Conservation (phyloP, 305 asterid species). For the Fraxinus platypoda region DNA sequence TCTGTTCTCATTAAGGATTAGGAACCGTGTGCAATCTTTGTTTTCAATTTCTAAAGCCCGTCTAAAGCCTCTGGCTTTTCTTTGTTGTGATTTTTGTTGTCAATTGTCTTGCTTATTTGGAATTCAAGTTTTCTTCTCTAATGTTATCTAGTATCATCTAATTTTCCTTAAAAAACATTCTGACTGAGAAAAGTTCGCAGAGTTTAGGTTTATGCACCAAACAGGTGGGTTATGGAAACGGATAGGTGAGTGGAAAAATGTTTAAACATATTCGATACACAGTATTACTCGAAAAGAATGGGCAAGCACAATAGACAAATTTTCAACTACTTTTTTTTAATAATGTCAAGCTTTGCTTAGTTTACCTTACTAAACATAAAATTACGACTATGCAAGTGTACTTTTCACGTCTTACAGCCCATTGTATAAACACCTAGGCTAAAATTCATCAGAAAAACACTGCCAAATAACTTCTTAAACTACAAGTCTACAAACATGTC, state of each 20-base stretch:
- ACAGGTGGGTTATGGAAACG: too few relatives aligned
- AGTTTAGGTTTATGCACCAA: too few relatives aligned
- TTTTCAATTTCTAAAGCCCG: conserved; percentile 7
- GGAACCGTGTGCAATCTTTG: conserved; percentile 8
- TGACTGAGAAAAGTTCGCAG: too few relatives aligned
- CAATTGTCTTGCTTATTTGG: conserved; percentile 8
- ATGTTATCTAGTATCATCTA: neutral
- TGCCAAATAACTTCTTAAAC: neutral
- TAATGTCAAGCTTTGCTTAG: neutral
- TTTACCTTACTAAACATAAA: neutral
- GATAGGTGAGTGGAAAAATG: too few relatives aligned
- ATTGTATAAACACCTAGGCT: neutral
- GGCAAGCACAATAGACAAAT: neutral
- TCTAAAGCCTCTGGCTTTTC: conserved; percentile 9
- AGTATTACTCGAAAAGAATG: too few relatives aligned
- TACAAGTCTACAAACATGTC: neutral
- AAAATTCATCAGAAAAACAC: neutral
- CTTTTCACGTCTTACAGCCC: neutral
- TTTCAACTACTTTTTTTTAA: too few relatives aligned
- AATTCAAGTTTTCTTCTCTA: conserved; percentile 2
- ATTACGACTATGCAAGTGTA: neutral
- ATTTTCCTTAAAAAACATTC: neutral
- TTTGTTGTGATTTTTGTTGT: conserved; percentile 10
- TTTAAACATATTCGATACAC: too few relatives aligned
- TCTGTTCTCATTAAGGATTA: neutral